A percentile compares a stretch with the other conserved stretches of the same genome.
phyloP scores from a whole-genome alignment of 106 monocot genomes.

The Allium fistulosum region DNA sequence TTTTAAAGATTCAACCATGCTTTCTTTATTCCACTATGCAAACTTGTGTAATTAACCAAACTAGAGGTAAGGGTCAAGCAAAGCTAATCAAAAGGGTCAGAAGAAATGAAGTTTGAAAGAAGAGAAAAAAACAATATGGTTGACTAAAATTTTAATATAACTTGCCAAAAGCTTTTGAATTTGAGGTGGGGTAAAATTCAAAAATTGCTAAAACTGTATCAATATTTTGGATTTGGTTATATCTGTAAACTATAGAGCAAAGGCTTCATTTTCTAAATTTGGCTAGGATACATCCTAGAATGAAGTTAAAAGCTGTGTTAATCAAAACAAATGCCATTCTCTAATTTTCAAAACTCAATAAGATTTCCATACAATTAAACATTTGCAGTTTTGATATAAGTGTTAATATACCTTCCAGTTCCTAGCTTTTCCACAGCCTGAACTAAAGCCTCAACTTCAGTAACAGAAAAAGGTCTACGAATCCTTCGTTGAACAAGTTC shows the following conservation, averaged over 20 bases:
- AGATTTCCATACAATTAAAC: neutral
- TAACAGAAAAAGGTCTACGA: constrained; percentile 76
- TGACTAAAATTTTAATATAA: no score
- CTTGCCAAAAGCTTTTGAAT: no score
- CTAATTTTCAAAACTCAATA: neutral
- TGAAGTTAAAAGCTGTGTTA: neutral
- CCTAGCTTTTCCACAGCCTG: constrained; percentile 88
- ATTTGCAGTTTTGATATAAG: neutral
- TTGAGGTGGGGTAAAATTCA: no score
- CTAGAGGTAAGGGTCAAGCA: neutral
- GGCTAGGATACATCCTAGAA: no score
- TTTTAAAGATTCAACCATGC: neutral
- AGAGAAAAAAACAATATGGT: no score
- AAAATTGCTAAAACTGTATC: no score
- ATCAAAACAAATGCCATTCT: neutral
- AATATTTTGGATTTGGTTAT: no score
- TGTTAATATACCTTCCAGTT: constrained; percentile 68
- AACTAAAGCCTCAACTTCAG: constrained; percentile 89
- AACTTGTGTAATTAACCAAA: neutral
- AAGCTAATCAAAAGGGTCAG: no score
- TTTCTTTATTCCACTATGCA: neutral
- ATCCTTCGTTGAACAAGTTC: constrained; percentile 63
- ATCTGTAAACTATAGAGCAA: no score
- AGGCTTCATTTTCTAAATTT: no score
- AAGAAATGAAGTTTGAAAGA: no score